A percentile compares a stretch with the other conserved stretches of the same genome.
Evolutionary conservation across 108 stramenopile species (phyloP).

Genomic region (Aureococcus anophagefferens): DNA sequence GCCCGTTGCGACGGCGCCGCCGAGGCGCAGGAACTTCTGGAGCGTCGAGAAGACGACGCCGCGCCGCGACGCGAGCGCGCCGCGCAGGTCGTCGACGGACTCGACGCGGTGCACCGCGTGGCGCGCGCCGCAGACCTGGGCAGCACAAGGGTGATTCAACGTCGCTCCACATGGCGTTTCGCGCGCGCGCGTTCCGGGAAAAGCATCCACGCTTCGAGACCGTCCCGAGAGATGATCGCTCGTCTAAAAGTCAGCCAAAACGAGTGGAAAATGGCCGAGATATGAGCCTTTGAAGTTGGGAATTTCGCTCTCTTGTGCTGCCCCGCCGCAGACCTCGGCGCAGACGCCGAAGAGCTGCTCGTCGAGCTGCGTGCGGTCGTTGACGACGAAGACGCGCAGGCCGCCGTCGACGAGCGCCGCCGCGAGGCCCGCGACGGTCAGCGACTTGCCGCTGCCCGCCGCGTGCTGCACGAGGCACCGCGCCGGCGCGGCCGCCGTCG

Average conservation of each 20-base stretch:
- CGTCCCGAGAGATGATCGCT: no score
- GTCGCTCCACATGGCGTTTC: no score
- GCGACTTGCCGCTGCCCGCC: not conserved
- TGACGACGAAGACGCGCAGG: not conserved
- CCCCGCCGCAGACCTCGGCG: no score
- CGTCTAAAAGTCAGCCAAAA: no score
- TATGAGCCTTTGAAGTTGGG: no score
- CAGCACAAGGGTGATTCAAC: no score
- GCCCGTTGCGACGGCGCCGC: not conserved
- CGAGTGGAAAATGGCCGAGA: no score
- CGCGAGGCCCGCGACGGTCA: not conserved
- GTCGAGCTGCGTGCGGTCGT: not conserved
- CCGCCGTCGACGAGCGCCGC: not conserved
- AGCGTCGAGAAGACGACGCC: not conserved
- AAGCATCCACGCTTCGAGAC: no score
- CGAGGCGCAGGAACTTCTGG: not conserved
- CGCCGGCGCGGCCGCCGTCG: no score
- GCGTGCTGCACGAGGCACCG: conserved; percentile 1
- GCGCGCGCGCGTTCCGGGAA: no score
- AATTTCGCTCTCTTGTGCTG: no score
- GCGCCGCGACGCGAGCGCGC: no score
- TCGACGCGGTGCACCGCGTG: not conserved
- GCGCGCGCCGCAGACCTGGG: not conserved
- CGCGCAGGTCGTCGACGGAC: not conserved
- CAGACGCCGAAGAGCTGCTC: not conserved